Evolutionary conservation across 2,329 filamentous ascomycete genomes (phyloP).

Genomic region (Xylariaceae sp.): DNA sequence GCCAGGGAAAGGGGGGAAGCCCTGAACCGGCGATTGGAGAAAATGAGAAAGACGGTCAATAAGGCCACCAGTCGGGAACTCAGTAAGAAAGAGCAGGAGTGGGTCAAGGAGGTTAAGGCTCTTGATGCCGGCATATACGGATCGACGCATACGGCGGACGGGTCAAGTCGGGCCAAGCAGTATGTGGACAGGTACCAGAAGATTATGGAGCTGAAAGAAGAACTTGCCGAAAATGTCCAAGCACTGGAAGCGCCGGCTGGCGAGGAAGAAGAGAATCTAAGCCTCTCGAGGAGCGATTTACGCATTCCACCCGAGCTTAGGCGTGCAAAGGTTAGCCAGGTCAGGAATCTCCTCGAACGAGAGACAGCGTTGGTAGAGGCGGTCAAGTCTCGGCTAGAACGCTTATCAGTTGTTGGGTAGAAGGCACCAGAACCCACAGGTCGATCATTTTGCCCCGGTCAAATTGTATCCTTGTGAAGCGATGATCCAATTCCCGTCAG

Average conservation of each 20-base stretch:
- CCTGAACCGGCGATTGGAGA: slow-evolving; percentile 51
- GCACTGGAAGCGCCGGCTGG: slow-evolving; percentile 34
- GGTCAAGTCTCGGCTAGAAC: slow-evolving; percentile 58
- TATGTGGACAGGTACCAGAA: slow-evolving; percentile 56
- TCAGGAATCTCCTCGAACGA: slow-evolving; percentile 59
- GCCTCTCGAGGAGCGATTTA: slow-evolving; percentile 40
- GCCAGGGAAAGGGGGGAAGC: slow-evolving; percentile 46
- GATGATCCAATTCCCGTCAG: slow-evolving; percentile 9
- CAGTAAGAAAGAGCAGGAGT: slow-evolving; percentile 59
- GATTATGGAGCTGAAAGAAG: slow-evolving; percentile 50
- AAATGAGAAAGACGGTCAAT: slow-evolving; percentile 38
- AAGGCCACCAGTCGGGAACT: slow-evolving; percentile 48
- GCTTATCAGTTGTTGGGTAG: slow-evolving; percentile 40
- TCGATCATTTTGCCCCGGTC: slow-evolving; percentile 8
- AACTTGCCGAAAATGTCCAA: slow-evolving; percentile 50
- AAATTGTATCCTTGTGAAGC: slow-evolving; percentile 22
- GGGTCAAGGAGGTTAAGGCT: slow-evolving; percentile 40
- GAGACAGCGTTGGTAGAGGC: slow-evolving; percentile 67
- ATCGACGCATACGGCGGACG: slow-evolving; percentile 30
- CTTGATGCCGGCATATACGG: slow-evolving; percentile 42
- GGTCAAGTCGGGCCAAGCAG: slow-evolving; percentile 43
- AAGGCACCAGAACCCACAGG: slow-evolving; percentile 9
- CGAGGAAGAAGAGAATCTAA: slow-evolving; percentile 29
- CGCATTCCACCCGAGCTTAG: slow-evolving; percentile 58
- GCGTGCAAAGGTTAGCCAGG: slow-evolving; percentile 59